These are phyloP conservation scores for Tolypocladium cylindrosporum DNA, from an alignment of 2,329 filamentous ascomycete species.

Conservation along the genomic window DNA sequence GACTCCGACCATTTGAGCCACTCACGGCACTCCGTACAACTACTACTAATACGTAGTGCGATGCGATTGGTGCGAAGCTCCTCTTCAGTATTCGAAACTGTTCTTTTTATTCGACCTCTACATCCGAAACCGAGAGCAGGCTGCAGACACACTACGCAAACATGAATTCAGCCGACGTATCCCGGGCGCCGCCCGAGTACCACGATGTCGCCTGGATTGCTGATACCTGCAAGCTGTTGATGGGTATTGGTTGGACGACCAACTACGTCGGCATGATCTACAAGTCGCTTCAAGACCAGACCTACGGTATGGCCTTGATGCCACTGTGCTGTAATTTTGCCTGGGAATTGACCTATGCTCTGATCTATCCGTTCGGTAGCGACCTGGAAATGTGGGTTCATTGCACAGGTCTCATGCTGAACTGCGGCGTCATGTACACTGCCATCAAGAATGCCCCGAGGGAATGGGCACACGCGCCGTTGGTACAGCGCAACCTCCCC, in stretches of 20 bases:
- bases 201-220: slow-evolving; percentile 2
- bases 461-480: slow-evolving; percentile 1
- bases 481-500: background rate
- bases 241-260: background rate
- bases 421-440: slow-evolving; percentile 3
- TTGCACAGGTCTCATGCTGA: background rate
- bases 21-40: background rate
- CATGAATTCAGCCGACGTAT: background rate
- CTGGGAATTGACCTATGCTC: slow-evolving; percentile 1
- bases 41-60: background rate
- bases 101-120: background rate
- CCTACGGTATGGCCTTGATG: slow-evolving; percentile 2
- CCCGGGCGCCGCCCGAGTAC: background rate
- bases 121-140: background rate
- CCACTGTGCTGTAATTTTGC: slow-evolving; percentile 2
- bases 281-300: background rate
- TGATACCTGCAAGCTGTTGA: background rate
- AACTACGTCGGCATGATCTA: slow-evolving; percentile 2
- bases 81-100: background rate
- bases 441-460: background rate
- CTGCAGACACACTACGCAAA: background rate
- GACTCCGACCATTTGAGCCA: background rate
- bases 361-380: slow-evolving; percentile 1
- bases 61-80: background rate
- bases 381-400: background rate